Base-by-base conservation (phyloP, 768 basidiomycete species). In the Trametes meyenii region DNA sequence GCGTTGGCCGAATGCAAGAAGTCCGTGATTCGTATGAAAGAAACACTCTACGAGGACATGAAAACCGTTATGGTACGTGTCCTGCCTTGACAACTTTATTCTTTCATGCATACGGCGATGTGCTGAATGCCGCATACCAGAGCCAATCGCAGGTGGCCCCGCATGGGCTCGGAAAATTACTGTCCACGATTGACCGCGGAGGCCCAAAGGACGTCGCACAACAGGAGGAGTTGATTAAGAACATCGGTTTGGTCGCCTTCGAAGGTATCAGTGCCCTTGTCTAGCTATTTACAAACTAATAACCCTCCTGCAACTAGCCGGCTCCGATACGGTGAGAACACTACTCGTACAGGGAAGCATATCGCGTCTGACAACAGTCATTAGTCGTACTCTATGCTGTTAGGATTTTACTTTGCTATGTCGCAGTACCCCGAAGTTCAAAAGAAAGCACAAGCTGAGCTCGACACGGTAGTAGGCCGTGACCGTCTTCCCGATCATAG, bases 381-480 rank as follows among this genome's bases (percentile, higher is more conserved):
- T 13, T 36, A 69, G 69, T 61, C 65, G 1, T 24, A 42, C 19
- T 38, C 62, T 1, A 46, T 64, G 2, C 33, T 68, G 12, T 24
- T 55, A 23, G 46, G 66, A 3, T 65, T 69, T 33, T 66, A 61
- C 43, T 54, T 70, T 5, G 69, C 68, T 1, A 69, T 71, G 69
- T 33, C 61, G 8, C 55, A 62, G 21, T 62, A 56, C 58, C 77
- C 77, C 0, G 66, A 72, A 3, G 64, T 72, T 4, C 72, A 74
- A 45, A 59, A 48, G 2, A 68, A 64, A 24, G 76, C 75, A 11
- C 74, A 74, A 11, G 71, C 62, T n/a, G 77, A 79, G 58, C 62
- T 79, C 6, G 76, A 79, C 58, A 75, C 75, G 4, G 75, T 74
- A 29, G 62, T 77, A 3, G 77, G 77, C 14, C 50, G 58, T 5